These are phyloP conservation scores for Sicyos baderoa DNA, from an alignment of 306 rosid genomes.

Conservation along the genomic window DNA sequence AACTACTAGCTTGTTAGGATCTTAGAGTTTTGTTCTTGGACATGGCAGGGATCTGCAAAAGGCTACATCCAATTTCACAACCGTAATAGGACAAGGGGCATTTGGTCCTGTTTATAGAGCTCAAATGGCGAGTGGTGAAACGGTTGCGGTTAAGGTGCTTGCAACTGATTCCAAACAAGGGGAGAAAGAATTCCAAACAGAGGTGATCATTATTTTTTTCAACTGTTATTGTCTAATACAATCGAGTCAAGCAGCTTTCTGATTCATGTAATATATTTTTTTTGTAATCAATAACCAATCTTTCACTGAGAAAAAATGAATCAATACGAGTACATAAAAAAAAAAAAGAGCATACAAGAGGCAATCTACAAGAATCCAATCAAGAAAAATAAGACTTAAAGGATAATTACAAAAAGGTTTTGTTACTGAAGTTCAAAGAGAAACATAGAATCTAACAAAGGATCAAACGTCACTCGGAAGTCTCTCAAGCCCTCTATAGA, in stretches of 20 bases:
- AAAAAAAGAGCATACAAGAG: too few species aligned
- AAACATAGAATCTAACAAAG: too few species aligned
- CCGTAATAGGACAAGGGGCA: slow-evolving; percentile 93
- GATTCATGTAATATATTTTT: neutral
- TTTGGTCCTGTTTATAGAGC: slow-evolving; percentile 98
- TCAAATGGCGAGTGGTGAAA: slow-evolving; percentile 86
- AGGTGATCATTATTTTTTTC: slow-evolving; percentile 39
- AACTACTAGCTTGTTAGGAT: neutral
- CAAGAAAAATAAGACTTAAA: too few species aligned
- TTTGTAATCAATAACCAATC: too few species aligned
- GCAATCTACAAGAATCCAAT: too few species aligned
- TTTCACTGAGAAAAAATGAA: too few species aligned
- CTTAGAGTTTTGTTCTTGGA: neutral
- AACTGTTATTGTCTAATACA: neutral
- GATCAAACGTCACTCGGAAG: too few species aligned
- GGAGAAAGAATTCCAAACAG: slow-evolving; percentile 91
- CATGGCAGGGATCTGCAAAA: slow-evolving; percentile 81
- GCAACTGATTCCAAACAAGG: slow-evolving; percentile 97
- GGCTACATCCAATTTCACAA: slow-evolving; percentile 85
- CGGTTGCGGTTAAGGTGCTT: slow-evolving; percentile 91
- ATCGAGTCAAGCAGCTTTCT: neutral
- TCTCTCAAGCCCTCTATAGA: too few species aligned
- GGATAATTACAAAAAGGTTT: too few species aligned
- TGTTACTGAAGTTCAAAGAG: too few species aligned
- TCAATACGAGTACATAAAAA: too few species aligned